These are phyloP conservation scores for Raddia distichophylla DNA, from an alignment of 176 grass and related monocot species.

Conservation along the genomic window DNA sequence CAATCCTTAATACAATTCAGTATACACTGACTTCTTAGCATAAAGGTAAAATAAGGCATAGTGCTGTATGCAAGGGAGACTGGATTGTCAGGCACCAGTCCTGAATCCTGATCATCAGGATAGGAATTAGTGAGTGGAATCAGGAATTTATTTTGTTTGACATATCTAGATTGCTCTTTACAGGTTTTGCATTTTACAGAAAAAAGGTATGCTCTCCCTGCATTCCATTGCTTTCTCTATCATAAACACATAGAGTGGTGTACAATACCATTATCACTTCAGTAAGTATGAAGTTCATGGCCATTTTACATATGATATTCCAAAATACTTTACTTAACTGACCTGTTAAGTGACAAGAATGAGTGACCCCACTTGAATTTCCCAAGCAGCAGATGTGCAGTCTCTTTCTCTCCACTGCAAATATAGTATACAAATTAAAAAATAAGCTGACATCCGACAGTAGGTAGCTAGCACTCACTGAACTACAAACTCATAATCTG, in stretches of 20 bases:
- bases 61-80: neutral
- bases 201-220: neutral
- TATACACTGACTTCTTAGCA: constrained; percentile 3
- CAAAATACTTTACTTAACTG: constrained; percentile 19
- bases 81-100: neutral
- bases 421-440: constrained; percentile 35
- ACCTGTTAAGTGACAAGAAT: constrained; percentile 96
- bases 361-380: constrained; percentile 99
- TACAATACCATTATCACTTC: neutral
- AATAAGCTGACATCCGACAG: constrained; percentile 25
- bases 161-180: neutral
- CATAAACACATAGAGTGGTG: neutral
- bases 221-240: constrained; percentile 8
- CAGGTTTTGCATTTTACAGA: neutral
- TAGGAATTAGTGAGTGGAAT: neutral
- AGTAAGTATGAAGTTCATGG: neutral
- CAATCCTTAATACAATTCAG: neutral
- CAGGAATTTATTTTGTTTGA: neutral
- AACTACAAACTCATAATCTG: neutral
- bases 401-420: constrained; percentile 80
- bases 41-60: neutral
- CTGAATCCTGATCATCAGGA: neutral
- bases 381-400: constrained; percentile 62
- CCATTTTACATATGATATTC: neutral
- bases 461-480: neutral